These are phyloP conservation scores for Saccharomyces hybrid DNA, from an alignment of 1,139 yeast genomes.

Conservation along the genomic window DNA sequence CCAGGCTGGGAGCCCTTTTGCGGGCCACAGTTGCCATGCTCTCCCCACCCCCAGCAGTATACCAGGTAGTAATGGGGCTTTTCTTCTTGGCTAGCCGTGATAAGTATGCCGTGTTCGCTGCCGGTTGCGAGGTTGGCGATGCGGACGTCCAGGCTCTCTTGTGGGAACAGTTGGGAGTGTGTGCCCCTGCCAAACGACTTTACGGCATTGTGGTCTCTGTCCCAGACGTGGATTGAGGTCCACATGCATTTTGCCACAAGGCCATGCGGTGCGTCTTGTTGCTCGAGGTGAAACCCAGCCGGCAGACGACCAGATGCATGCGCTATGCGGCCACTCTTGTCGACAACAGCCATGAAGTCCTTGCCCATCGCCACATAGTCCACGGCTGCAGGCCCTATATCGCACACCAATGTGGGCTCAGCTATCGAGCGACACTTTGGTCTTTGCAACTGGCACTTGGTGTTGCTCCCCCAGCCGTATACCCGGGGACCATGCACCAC, in stretches of 20 bases:
- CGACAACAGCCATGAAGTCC: constrained; percentile 19
- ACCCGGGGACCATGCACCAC: constrained; percentile 40
- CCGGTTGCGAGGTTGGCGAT: constrained; percentile 45
- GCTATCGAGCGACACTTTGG: constrained; percentile 50
- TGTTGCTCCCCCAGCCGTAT: constrained; percentile 78
- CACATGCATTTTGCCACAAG: constrained; percentile 53
- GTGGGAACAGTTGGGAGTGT: constrained; percentile 59
- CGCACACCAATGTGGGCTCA: constrained; percentile 22
- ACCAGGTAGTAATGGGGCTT: constrained; percentile 21
- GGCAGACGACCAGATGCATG: constrained; percentile 31
- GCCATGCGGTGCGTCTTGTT: constrained; percentile 11
- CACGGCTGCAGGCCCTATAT: constrained; percentile 6
- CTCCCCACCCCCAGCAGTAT: constrained; percentile 97
- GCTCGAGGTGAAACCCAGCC: constrained; percentile 7
- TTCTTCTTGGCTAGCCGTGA: constrained; percentile 29
- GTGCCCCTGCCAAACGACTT: constrained; percentile 64
- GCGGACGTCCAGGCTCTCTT: background rate
- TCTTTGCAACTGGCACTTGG: constrained; percentile 58
- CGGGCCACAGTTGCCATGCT: constrained; percentile 89
- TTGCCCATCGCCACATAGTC: constrained; percentile 27
- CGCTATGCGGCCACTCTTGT: constrained; percentile 11
- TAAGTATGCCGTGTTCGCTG: constrained; percentile 75
- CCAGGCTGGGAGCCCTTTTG: constrained; percentile 8
- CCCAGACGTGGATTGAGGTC: constrained; percentile 61
- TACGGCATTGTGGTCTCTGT: constrained; percentile 20